phyloP scores from a whole-genome alignment of 805 yeast species.

The Cyberlindnera bimundalis region DNA sequence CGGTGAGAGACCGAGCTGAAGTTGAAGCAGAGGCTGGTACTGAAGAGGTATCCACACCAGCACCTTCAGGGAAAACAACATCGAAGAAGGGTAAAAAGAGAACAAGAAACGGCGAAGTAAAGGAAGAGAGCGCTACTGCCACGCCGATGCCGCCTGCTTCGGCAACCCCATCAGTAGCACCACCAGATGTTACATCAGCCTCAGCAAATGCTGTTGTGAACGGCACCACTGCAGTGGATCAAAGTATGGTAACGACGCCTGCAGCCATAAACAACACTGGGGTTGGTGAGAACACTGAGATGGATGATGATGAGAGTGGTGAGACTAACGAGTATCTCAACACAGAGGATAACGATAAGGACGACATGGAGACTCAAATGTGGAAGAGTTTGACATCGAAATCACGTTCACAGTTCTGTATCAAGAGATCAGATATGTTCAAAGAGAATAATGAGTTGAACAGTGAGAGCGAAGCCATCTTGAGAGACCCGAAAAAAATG shows the following conservation, averaged over 20 bases:
- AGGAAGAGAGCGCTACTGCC: constrained; percentile 15
- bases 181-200: not conserved
- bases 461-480: constrained; percentile 62
- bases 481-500: constrained; percentile 69
- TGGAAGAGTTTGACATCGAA: constrained; percentile 86
- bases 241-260: constrained; percentile 3
- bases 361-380: constrained; percentile 72
- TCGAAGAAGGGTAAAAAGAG: constrained; percentile 40
- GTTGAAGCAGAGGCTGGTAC: constrained; percentile 47
- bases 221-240: not conserved
- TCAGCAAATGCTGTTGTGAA: not conserved
- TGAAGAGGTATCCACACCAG: constrained; percentile 26
- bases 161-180: constrained; percentile 5
- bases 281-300: constrained; percentile 9
- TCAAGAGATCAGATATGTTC: constrained; percentile 64
- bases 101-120: constrained; percentile 34
- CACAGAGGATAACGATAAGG: constrained; percentile 54
- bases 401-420: constrained; percentile 71
- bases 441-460: constrained; percentile 53
- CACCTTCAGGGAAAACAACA: constrained; percentile 30
- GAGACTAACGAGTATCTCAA: constrained; percentile 41
- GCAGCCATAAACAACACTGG: constrained; percentile 1
- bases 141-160: constrained; percentile 15
- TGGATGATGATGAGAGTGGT: constrained; percentile 33
- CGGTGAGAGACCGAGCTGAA: constrained; percentile 67